phyloP scores from a whole-genome alignment of 2,329 filamentous ascomycete genomes.

The Sporothrix luriei region DNA sequence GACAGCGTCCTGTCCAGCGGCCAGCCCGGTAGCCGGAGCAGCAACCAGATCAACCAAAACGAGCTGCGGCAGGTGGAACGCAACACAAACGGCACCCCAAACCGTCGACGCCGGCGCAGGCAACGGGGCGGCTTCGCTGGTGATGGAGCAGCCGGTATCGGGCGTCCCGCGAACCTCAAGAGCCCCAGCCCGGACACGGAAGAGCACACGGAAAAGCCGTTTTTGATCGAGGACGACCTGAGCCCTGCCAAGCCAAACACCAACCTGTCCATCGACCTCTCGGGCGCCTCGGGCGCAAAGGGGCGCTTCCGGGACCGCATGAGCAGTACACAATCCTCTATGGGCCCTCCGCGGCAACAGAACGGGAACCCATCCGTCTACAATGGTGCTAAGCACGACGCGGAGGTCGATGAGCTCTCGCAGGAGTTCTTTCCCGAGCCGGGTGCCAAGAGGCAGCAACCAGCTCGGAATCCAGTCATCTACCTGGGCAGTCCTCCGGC shows the following conservation, averaged over 20 bases:
- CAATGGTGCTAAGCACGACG: neutral
- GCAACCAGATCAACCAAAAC: neutral
- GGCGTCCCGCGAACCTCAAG: neutral
- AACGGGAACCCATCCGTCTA: neutral
- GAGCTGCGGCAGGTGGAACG: conserved; percentile 21
- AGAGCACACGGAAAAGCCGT: neutral
- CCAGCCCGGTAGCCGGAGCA: neutral
- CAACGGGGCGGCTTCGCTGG: neutral
- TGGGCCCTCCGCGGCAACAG: neutral
- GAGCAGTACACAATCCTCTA: neutral
- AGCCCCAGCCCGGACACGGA: conserved; percentile 11
- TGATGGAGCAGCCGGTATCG: neutral
- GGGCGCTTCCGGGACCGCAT: conserved; percentile 27
- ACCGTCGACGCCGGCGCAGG: neutral
- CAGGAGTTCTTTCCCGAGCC: conserved; percentile 18
- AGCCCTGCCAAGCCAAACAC: conserved; percentile 14
- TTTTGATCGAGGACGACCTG: conserved; percentile 4
- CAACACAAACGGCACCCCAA: neutral
- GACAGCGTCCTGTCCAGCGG: conserved; percentile 15
- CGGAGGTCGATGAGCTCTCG: conserved; percentile 15
- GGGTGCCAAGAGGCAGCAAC: conserved; percentile 9
- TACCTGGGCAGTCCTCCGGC: neutral
- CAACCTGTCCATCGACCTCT: conserved; percentile 8
- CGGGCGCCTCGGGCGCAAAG: neutral
- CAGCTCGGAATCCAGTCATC: neutral